Evolutionary conservation across 768 basidiomycete species (phyloP), one percentile per base, ranked within the genome.

Genomic region (Dictyophora rubrovolvata): DNA sequence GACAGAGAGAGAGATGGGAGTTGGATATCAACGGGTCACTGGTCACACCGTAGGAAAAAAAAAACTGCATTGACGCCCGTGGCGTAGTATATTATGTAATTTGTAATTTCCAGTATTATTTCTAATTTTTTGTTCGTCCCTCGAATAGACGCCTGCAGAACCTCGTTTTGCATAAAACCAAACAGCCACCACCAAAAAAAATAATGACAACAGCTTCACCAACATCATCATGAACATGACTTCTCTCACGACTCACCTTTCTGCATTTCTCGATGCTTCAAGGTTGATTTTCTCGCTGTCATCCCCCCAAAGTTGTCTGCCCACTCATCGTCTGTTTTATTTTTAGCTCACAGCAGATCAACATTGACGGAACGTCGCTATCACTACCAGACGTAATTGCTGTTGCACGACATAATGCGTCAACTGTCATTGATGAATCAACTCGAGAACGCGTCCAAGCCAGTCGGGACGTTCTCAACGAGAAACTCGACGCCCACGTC

Each of bases 321-420:
- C 22, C 35, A 35, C 42, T 52, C 34, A 48, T 21, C 48, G 2
- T 21, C 21, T 48, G 18, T 8, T 50, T 28, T 51, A 51, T 22
- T 51, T 16, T 22, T 51, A 34, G 50, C 14, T 51, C 50, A 22
- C 21, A 76, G 49, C 70, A 81, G 7, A 77, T 91, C 59, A 65
- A 77, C 16, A 74, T 93, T 49, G 82, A 86, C 58, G 90, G 90
- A 7, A 75, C 85, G 61, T 78, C 70, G 14, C 79, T 93, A 36
- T 81, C 88, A 0, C 82, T 93, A 56, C 78, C 87, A 5, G 86
- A 86, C 55, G 82, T 93, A 14, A 77, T 84, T n/a, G 89, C 89
- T 11, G 76, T 83, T 5, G 82, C 90, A 0, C 80, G 89, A 54
- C 83, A 85, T 64, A 72, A 75, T 17, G 75, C 82, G 2, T 63